Base-by-base conservation (phyloP, 1,284 basidiomycete species). In the Ceratobasidium sp. region DNA sequence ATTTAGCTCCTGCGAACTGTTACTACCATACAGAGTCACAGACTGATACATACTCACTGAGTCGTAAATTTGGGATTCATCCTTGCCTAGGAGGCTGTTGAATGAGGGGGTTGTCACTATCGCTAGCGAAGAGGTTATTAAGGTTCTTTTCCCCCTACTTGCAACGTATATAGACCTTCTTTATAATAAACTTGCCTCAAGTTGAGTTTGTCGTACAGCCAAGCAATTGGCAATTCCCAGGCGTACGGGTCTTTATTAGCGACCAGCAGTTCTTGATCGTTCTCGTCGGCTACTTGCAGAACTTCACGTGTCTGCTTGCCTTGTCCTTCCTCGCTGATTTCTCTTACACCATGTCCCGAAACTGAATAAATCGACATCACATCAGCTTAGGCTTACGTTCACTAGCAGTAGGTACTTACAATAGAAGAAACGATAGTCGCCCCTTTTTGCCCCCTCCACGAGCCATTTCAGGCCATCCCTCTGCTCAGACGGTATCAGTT, bases 381-480 rank as follows among this genome's bases (percentile, higher is more conserved):
- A 63, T 9, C 7, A 39, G 7, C 7, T 18, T 63, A 63, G 9
- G n/a, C n/a, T n/a, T n/a, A n/a, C n/a, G n/a, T n/a, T n/a, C 20
- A 39, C 9, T 9, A 9, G 9, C 9, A 33, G 7, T 12, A 46
- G 60, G 28, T 6, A 63, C 60, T 63, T 7, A 63, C 60, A 63
- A 28, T 63, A 20, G 28, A 63, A 63, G 60, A 63, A 63, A 26
- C 60, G 60, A 63, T 63, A 63, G 60, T 63, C 60, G 5, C 60
- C 60, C 33, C 4, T 7, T 28, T 18, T 20, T 63, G 60, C 28
- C 7, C 60, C 60, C 18, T 4, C 33, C 7, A 63, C 60, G 26
- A 63, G 33, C 60, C 60, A 63, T 40, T 40, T 7, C 9, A 63
- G 60, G 20, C 60, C 39, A 40, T 12, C 60, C 60, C 28, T 4